phyloP scores from a whole-genome alignment of 2,329 filamentous ascomycete species.

The Fusarium tanahbumbuense region DNA sequence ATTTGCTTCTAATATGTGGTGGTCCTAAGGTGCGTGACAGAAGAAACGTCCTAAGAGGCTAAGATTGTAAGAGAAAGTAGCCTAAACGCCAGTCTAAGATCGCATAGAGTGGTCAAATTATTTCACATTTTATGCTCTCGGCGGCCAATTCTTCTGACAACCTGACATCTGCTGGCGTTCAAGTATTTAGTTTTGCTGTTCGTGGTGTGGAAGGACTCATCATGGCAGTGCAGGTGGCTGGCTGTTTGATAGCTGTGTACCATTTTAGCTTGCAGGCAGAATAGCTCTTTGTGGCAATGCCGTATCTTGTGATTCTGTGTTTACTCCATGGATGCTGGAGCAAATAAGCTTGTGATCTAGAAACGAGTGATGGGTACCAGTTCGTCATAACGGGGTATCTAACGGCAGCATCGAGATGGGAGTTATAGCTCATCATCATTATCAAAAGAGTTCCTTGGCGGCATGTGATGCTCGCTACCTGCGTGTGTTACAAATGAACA shows the following conservation, averaged over 20 bases:
- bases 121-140: not conserved
- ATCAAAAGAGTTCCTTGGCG: not conserved
- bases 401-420: slow-evolving; percentile 22
- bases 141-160: not conserved
- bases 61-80: not conserved
- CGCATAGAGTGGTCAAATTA: not conserved
- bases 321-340: not conserved
- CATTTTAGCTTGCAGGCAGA: not conserved
- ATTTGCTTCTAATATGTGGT: not conserved
- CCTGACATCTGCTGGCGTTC: not conserved
- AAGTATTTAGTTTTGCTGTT: not conserved
- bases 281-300: not conserved
- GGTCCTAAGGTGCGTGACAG: not conserved
- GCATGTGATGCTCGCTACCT: slow-evolving; percentile 29
- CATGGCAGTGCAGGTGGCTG: not conserved
- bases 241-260: not conserved
- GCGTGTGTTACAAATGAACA: not conserved
- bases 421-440: not conserved
- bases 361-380: not conserved
- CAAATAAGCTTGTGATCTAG: not conserved
- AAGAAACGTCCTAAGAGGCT: not conserved
- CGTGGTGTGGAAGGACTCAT: not conserved
- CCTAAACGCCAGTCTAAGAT: not conserved
- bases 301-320: not conserved
- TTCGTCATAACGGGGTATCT: slow-evolving; percentile 6